Conservation (phyloP, 164 flowering plant genomes). For the Akebia trifoliata region DNA sequence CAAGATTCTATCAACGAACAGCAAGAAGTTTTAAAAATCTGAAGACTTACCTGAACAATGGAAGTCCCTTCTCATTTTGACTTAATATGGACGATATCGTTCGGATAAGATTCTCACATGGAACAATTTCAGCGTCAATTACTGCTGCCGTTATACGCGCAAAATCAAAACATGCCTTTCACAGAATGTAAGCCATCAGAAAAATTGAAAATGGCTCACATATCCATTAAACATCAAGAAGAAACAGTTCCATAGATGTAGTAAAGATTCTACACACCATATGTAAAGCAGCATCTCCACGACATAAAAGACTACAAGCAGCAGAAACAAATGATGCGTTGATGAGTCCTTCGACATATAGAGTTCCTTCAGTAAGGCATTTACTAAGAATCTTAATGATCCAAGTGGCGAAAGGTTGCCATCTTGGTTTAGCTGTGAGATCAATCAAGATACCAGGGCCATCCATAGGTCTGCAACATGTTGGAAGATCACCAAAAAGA, state of each 20-base stretch:
- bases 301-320: slow-evolving; percentile 68
- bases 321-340: slow-evolving; percentile 50
- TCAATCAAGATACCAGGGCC: slow-evolving; percentile 69
- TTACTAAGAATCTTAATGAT: slow-evolving; percentile 63
- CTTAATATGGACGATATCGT: slow-evolving; percentile 51
- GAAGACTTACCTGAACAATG: slow-evolving; percentile 57
- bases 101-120: slow-evolving; percentile 57
- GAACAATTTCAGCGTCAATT: slow-evolving; percentile 54
- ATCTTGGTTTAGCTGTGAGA: slow-evolving; percentile 53
- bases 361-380: slow-evolving; percentile 85
- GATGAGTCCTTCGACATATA: slow-evolving; percentile 82
- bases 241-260: neutral
- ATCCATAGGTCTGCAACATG: slow-evolving; percentile 49
- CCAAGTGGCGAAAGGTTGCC: slow-evolving; percentile 86
- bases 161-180: slow-evolving; percentile 93
- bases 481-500: slow-evolving; percentile 59
- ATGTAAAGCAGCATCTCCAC: slow-evolving; percentile 81
- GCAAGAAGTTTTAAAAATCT: slow-evolving; percentile 11
- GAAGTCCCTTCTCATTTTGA: slow-evolving; percentile 42
- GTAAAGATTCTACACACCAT: slow-evolving; percentile 49
- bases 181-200: slow-evolving; percentile 30
- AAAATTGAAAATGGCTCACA: slow-evolving; percentile 11
- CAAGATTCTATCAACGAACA: neutral
- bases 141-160: slow-evolving; percentile 54
- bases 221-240: slow-evolving; percentile 8